Evolutionary conservation across 192 early-diverging fungal species (phyloP), one percentile per base, ranked within the genome.

Genomic region (Coemansia javaensis): DNA sequence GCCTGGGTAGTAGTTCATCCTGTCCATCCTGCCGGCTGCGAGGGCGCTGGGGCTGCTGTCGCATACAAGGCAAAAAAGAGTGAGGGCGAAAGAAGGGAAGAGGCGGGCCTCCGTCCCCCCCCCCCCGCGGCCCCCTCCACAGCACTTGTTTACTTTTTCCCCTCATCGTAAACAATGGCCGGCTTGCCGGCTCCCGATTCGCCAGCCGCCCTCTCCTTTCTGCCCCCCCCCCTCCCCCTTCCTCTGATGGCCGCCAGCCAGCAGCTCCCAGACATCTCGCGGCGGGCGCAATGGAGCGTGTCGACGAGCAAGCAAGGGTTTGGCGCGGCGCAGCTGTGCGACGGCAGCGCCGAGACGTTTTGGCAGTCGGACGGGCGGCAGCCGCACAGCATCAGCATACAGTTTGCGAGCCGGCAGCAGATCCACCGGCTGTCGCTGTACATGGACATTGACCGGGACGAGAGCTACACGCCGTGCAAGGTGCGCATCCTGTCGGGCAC

Each of bases 301-400:
- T 66, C 63, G 15, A 53, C 63, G 4, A 58, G 40, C 32, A 74
- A 74, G 31, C 58, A 66, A 14, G 63, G 63, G 14, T 53, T 51
- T 17, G 63, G 55, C 0, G 48, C 56, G 4, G 21, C 33, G 18
- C 59, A 63, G 15, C 63, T 74, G 4, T 24, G 37, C 15, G 63
- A 74, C 51, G 6, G 15, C 34, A 58, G 37, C 40, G 25, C 47
- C 11, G 46, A 53, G 16, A 63, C 70, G 12, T 74, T 58, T 25
- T 74, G 70, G 70, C 70, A 74, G 37, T 74, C 70, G 4, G 70
- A 74, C 24, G 70, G 70, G n/a, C 53, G 50, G 13, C 70, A 66
- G 28, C 70, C 70, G 20, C 70, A 74, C 44, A 32, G 20, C 25
- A 44, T 74, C 11, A 54, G 40, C 25, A 33, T 66, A 5, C 50